Percentiles rank a stretch among this genome's conserved stretches.
Evolutionary conservation across 306 rosid species (phyloP).

Genomic region (Benincasa hispida): DNA sequence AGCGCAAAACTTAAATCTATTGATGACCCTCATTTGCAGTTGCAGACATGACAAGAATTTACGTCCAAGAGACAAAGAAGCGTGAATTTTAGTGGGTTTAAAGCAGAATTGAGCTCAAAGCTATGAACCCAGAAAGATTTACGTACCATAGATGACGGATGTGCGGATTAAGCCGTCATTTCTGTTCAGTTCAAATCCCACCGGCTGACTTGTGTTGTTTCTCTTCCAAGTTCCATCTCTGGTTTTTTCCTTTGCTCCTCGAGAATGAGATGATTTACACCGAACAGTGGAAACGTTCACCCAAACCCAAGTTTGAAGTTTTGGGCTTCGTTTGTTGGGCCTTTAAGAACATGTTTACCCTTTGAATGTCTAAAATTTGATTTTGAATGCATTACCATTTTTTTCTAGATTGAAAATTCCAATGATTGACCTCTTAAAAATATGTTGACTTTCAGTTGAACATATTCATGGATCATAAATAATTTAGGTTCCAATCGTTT

Average conservation of each 20-base stretch:
- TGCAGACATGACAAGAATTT: background rate
- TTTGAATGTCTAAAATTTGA: too few species aligned
- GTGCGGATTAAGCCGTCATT: background rate
- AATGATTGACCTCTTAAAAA: too few species aligned
- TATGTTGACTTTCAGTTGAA: too few species aligned
- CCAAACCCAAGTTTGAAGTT: background rate
- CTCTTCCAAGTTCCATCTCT: background rate
- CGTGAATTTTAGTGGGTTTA: background rate
- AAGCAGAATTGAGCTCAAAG: background rate
- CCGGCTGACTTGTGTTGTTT: background rate
- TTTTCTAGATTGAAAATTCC: too few species aligned
- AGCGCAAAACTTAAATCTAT: background rate
- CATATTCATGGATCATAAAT: too few species aligned
- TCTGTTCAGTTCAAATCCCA: background rate
- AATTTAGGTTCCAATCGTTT: too few species aligned
- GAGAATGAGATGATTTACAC: background rate
- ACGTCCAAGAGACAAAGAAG: background rate
- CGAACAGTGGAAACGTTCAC: background rate
- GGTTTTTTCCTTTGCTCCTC: background rate
- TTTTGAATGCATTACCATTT: too few species aligned
- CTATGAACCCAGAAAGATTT: background rate
- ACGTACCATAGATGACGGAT: background rate
- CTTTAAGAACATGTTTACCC: background rate
- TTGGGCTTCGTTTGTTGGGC: constrained; percentile 6
- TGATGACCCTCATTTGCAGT: background rate